Evolutionary conservation across 2,329 filamentous ascomycete genomes (phyloP), one percentile per base, ranked within the genome.

Genomic region (Emmonsiellopsis sp.): DNA sequence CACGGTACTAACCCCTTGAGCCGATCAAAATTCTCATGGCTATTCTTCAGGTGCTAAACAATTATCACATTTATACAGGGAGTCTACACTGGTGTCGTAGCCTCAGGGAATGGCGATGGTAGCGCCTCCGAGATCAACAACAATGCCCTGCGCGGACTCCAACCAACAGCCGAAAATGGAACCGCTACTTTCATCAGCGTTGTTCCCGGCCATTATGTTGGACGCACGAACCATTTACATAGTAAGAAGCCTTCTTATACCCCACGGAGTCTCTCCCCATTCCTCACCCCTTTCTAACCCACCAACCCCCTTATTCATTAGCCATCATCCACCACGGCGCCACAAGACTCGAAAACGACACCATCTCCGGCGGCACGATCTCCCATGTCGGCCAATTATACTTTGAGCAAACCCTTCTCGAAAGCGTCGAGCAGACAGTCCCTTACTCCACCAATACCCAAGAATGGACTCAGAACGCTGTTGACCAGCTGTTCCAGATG

Each of bases 341-440:
- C 51, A 60, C 60, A 21, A 61, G 73, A 5, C 69, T 74, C 46
- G 57, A 70, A 45, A 81, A 77, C 61, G 77, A 76, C 51, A 78
- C 79, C 54, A 74, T 80, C 57, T 66, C 68, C 42, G 77, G 74
- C 54, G 72, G 73, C 11, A 72, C 68, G 49, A 74, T 80, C 53
- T 76, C 77, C 8, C 82, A 86, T 67, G 74, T 85, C 39, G 82
- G 83, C 21, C 83, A 87, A 64, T 62, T 83, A 49, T 86, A 82
- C 74, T 82, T 82, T 53, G 80, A 86, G 63, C 77, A 84, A 63
- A 71, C 73, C 56, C 74, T 86, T 6, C 75, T 81, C 57, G 60
- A 61, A 21, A 57, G 69, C 39, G 79, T 85, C 52, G 76, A 82
- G 56, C 64, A 65, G 8, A 70, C 67, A 0, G 54, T 62, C 0